A percentile compares a stretch with the other conserved stretches of the same genome.
These are phyloP conservation scores for Rhodotorula sp. DNA, from an alignment of 1,284 basidiomycete species.

Conservation along the genomic window DNA sequence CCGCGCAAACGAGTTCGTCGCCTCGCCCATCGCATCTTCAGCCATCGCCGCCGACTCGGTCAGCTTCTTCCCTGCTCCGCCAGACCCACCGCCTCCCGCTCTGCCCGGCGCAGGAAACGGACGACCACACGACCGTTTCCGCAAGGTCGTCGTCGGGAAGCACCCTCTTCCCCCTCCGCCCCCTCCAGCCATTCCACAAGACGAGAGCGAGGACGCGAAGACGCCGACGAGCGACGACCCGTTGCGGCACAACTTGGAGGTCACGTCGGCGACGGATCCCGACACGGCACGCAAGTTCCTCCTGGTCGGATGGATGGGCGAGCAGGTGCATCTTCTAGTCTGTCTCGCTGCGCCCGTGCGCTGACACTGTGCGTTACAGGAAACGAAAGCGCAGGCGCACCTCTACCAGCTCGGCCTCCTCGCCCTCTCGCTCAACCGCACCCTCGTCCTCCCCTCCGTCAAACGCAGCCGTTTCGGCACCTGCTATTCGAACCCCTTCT, in stretches of 20 bases:
- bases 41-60: background rate
- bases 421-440: constrained; percentile 43
- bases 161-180: background rate
- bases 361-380: constrained; percentile 7
- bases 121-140: background rate
- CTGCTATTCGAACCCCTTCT: constrained; percentile 42
- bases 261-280: constrained; percentile 6
- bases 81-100: background rate
- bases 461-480: constrained; percentile 40
- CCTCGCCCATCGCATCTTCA: no score
- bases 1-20: background rate
- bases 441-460: constrained; percentile 45
- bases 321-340: constrained; percentile 34
- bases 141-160: background rate
- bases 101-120: background rate
- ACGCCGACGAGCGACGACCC: background rate
- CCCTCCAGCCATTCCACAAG: background rate
- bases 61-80: background rate
- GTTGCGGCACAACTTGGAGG: background rate
- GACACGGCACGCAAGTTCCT: constrained; percentile 26
- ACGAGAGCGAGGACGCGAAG: background rate
- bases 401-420: constrained; percentile 45
- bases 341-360: background rate
- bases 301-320: constrained; percentile 44
- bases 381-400: constrained; percentile 46